Evolutionary conservation across 2,329 filamentous ascomycete genomes (phyloP), one percentile per base, ranked within the genome.

Genomic region (Plectosphaerella sp.): DNA sequence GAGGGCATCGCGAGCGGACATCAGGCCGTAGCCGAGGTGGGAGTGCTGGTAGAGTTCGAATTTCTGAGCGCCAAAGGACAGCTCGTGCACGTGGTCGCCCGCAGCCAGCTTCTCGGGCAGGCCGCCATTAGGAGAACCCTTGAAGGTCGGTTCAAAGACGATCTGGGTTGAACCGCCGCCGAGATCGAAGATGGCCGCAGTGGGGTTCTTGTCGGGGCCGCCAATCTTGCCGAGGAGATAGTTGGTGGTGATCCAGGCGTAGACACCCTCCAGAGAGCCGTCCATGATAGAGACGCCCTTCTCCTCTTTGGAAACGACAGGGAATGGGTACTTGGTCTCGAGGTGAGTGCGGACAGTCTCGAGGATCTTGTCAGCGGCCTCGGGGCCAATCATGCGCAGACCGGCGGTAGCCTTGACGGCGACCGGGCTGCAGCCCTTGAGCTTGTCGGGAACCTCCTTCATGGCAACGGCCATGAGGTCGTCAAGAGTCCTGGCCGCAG

Each of bases 341-440:
- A 99, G 78, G 59, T 92, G 87, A 46, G 75, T 74, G 58, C 94
- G 83, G 51, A 99, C 95, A 54, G 94, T 87, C 47, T 89, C 83
- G 36, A 99, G 77, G 57, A 97, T 97, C 57, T 86, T 87, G 54
- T 90, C 75, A 67, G 90, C 92, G 73, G 87, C 85, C 58, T 95
- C 87, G 11, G 80, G 71, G 18, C 93, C 94, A 54, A 97, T 80
- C 70, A 96, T 84, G 65, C 94, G 88, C 57, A 99, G 79, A 61
- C 94, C 94, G 57, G 94, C 94, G 1, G 94, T 99, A 43, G 94
- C 94, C 76, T 99, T 99, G 58, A 99, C 93, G n/a, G 94, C 93
- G 55, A 99, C 78, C 8, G 94, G 94, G 46, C 89, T 90, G 79
- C 94, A 99, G n/a, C 82, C 76, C 74, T 94, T 93, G 66, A 97